These are phyloP conservation scores for Warburgia ugandensis DNA, from an alignment of 164 flowering plant species.

Conservation along the genomic window DNA sequence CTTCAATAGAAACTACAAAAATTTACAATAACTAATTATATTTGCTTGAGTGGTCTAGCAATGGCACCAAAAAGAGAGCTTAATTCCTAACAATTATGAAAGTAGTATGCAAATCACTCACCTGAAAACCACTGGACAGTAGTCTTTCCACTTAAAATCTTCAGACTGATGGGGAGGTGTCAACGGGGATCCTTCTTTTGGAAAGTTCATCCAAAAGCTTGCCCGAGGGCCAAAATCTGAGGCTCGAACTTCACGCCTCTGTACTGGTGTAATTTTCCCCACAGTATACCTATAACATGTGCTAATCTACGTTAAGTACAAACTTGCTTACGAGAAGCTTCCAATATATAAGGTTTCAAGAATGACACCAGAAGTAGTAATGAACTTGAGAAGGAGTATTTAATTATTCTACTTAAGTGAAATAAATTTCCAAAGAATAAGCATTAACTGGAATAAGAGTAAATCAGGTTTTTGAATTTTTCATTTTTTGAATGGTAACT, in stretches of 20 bases:
- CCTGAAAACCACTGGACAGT: constrained; percentile 99
- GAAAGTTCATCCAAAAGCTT: constrained; percentile 98
- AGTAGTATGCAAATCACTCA: constrained; percentile 17
- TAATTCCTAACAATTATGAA: background rate
- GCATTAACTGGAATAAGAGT: too few species aligned
- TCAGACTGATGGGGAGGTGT: constrained; percentile 91
- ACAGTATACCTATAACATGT: constrained; percentile 80
- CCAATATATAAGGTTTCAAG: too few species aligned
- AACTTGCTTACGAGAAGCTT: too few species aligned
- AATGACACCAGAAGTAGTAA: too few species aligned
- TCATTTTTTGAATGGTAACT: too few species aligned
- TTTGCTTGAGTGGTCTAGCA: background rate
- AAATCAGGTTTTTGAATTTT: too few species aligned
- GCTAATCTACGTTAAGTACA: too few species aligned
- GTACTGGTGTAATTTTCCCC: constrained; percentile 96
- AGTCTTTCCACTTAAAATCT: constrained; percentile 96
- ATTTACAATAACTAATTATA: too few species aligned
- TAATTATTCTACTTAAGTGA: too few species aligned
- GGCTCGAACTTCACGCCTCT: constrained; percentile 77
- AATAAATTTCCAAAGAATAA: too few species aligned
- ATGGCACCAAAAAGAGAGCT: background rate
- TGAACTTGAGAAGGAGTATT: too few species aligned
- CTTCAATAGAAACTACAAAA: too few species aligned
- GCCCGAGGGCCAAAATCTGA: constrained; percentile 94
- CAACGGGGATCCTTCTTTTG: constrained; percentile 82